Base-by-base conservation (phyloP, 2,329 filamentous ascomycete species). In the Cordyceps cateniannulata region DNA sequence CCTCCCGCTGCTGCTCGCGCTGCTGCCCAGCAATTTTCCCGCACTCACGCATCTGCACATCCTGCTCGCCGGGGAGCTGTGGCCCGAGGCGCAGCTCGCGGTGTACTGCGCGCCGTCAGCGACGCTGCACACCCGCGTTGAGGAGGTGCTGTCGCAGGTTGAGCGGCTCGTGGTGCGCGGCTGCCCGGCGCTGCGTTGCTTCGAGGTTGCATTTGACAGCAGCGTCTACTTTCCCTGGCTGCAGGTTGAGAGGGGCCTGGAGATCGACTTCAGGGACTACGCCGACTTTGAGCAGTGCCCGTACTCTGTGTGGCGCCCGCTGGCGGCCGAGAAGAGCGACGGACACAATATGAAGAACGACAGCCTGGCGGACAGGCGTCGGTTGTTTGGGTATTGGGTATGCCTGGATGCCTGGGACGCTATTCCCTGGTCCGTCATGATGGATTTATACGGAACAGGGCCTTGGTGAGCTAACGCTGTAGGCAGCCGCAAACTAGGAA, bases 211-310 rank as follows among this genome's bases (percentile, higher is more conserved):
- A 1, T 53, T 60, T 27, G 49, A 53, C 49, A 60, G 58, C 50
- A 60, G 58, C 29, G 14, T 60, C 25, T 60, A 50, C 49, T 60
- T 60, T 60, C 58, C 58, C n/a, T 60, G 58, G 58, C 27, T 60
- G 29, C 58, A 60, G 58, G 35, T 47, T 10, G 58, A 60, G 10
- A 38, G 5, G 20, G 40, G 42, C 2, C 35, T 52, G 1, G 38
- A 45, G 4, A 59, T 59, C 38, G 48, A 59, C 48, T 59, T 59
- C 6, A 52, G 52, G n/a, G 27, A 59, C 27, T 59, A 59, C 10
- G 38, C 57, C 38, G 57, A 59, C 48, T 51, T 51, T 35, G 48
- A 51, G 57, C 48, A 59, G 47, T 59, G 57, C 10, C 57, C 57
- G 3, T 47, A 59, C 20, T 35, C 29, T 1, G 57, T 52, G 48